A percentile compares a stretch with the other conserved stretches of the same genome.
phyloP scores from a whole-genome alignment of 805 yeast genomes.

The Clavispora vitiphila region DNA sequence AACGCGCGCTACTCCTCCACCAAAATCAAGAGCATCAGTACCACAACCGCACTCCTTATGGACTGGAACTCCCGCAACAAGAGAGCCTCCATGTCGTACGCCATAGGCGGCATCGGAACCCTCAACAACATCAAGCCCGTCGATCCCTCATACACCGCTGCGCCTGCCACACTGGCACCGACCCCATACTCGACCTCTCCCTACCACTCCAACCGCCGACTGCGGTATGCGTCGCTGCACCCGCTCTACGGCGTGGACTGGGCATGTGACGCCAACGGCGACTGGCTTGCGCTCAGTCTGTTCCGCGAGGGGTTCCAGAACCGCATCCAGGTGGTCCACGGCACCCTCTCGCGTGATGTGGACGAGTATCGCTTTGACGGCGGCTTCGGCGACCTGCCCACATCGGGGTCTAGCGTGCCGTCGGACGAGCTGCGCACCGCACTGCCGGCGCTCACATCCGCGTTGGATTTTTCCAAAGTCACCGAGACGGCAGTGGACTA shows the following conservation, averaged over 20 bases:
- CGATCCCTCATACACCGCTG: constrained; percentile 1
- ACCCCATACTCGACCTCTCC: neutral
- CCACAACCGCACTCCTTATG: neutral
- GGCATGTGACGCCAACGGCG: constrained; percentile 25
- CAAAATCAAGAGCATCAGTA: neutral
- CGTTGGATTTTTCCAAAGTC: constrained; percentile 40
- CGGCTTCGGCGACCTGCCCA: neutral
- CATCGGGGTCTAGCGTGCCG: neutral
- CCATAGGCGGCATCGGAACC: neutral
- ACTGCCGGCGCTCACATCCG: constrained; percentile 6
- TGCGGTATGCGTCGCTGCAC: constrained; percentile 15
- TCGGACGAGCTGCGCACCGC: constrained; percentile 1
- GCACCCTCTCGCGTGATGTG: constrained; percentile 19
- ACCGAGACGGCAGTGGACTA: constrained; percentile 54
- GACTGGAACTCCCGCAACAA: neutral
- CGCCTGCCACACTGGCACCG: neutral
- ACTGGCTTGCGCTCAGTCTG: constrained; percentile 63
- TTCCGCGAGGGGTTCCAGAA: constrained; percentile 75
- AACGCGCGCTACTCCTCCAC: neutral
- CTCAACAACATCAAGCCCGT: neutral
- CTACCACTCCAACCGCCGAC: neutral
- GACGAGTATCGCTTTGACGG: constrained; percentile 12
- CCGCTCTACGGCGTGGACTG: constrained; percentile 37
- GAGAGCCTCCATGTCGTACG: neutral
- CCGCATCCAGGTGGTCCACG: constrained; percentile 48